These are phyloP conservation scores for Dipteronia dyeriana DNA, from an alignment of 345 rosid genomes.

Conservation along the genomic window DNA sequence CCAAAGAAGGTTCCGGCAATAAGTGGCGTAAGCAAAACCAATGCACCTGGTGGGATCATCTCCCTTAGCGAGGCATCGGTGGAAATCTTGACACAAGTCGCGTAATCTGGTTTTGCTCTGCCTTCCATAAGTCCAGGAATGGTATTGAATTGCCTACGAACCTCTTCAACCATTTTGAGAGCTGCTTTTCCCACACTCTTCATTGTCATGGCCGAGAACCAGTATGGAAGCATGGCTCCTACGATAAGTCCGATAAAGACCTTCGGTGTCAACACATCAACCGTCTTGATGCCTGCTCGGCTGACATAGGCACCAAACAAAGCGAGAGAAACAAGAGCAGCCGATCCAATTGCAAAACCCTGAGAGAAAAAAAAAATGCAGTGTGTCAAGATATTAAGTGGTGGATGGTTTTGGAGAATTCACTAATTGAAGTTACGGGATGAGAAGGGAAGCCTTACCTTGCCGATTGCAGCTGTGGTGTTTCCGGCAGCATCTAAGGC, in stretches of 20 bases:
- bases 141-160: constrained; percentile 66
- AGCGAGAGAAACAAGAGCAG: constrained; percentile 71
- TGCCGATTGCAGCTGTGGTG: constrained; percentile 79
- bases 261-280: constrained; percentile 67
- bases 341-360: constrained; percentile 85
- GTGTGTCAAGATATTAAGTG: not conserved
- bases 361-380: constrained; percentile 13
- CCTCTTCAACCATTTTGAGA: constrained; percentile 79
- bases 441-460: constrained; percentile 33
- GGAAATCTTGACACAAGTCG: constrained; percentile 73
- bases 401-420: not conserved
- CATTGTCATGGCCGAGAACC: constrained; percentile 83
- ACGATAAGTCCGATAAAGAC: constrained; percentile 63
- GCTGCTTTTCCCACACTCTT: constrained; percentile 77
- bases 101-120: constrained; percentile 57
- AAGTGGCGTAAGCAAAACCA: constrained; percentile 70
- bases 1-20: constrained; percentile 63
- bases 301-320: constrained; percentile 72
- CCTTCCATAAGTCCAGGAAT: constrained; percentile 83
- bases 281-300: constrained; percentile 58
- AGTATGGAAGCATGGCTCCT: constrained; percentile 80
- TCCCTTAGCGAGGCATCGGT: constrained; percentile 64
- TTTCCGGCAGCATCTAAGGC: constrained; percentile 75
- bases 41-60: constrained; percentile 77
- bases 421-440: no score